Evolutionary conservation across 106 monocot genomes (phyloP), one percentile per base, ranked within the genome.

Genomic region (Xerophyta viscosa): DNA sequence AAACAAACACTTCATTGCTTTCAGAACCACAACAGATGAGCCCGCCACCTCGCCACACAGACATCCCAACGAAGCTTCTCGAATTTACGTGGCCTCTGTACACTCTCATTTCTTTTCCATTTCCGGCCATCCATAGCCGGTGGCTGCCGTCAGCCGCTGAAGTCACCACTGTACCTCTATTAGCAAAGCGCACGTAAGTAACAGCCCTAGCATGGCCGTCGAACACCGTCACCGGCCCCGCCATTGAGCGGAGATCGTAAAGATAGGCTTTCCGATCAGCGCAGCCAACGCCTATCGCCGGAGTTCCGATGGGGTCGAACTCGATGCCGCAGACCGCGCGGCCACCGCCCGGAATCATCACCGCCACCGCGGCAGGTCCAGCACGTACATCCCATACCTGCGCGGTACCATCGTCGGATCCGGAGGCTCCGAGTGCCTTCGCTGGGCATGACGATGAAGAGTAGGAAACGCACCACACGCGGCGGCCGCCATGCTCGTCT

Each of bases 381-480:
- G 50, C 27, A 1, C 87, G 71, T 33, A 74, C 0, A 64, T 93
- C 87, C 93, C 93, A 93, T n/a, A 88, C 1, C 11, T 75, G 77
- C 6, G 74, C 75, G 0, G 71, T 70, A 25, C 93, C 74, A 63
- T 93, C 84, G 52, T 88, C 88, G 18, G 93, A 80, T 3, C 65
- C 83, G 0, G 93, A 93, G 8, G 77, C 83, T 3, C 60, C 81
- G 6, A 84, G 60, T 3, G 37, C 30, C n/a, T n/a, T n/a, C n/a
- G n/a, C n/a, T n/a, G 20, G 52, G 64, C 31, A 57, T 30, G 46
- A 19, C n/a, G n/a, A 31, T 1, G 23, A 4, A 13, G 83, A 77
- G 81, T 84, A 88, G 48, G 84, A 83, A 1, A 93, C 61, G 71
- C 65, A 46, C 93, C 93, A 93, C 6, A 93, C 78, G 8, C 87